Conservation (phyloP, 2,329 filamentous ascomycete species). For the Sporothrix variecibatus region DNA sequence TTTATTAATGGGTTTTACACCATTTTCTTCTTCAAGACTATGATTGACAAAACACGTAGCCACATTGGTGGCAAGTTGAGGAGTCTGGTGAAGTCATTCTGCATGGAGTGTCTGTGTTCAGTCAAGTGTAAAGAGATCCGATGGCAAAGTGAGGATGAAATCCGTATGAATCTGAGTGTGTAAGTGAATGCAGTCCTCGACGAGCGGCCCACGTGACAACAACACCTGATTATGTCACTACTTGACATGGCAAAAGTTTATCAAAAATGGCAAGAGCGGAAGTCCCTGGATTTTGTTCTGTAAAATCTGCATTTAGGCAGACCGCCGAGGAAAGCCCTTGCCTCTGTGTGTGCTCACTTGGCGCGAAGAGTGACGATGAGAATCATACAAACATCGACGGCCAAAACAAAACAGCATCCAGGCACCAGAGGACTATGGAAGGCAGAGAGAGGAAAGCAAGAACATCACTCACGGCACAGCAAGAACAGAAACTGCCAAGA, state of each 20-base stretch:
- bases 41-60: no score
- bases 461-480: not conserved
- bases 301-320: conserved; percentile 1
- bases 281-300: not conserved
- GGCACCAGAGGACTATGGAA: not conserved
- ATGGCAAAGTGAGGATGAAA: not conserved
- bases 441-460: not conserved
- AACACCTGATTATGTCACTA: not conserved
- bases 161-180: not conserved
- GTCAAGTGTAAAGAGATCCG: not conserved
- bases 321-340: not conserved
- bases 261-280: not conserved
- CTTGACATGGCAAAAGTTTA: not conserved
- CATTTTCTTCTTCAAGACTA: not conserved
- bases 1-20: not conserved
- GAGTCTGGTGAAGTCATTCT: not conserved
- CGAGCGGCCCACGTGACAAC: not conserved
- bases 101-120: not conserved
- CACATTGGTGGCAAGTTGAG: not conserved
- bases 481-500: conserved; percentile 9
- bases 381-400: not conserved
- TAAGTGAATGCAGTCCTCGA: not conserved
- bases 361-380: not conserved
- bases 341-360: not conserved
- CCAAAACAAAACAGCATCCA: conserved; percentile 8